phyloP scores from a whole-genome alignment of 2,329 filamentous ascomycete species.

The Colletotrichum karsti region DNA sequence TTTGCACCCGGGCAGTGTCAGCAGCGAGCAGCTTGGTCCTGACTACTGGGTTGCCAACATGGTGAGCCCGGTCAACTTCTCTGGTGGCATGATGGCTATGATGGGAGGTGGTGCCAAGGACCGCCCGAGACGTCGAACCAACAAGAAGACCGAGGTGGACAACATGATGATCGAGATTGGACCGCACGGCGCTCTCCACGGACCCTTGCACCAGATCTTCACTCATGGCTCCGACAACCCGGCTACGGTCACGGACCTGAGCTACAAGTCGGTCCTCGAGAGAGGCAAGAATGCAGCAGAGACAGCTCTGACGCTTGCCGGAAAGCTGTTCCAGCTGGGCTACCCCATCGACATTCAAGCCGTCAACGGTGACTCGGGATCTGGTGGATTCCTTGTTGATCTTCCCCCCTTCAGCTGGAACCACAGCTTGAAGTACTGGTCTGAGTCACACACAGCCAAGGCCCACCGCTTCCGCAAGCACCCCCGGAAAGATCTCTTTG shows the following conservation, averaged over 20 bases:
- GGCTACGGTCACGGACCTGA: background rate
- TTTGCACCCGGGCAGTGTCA: background rate
- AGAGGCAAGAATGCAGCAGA: background rate
- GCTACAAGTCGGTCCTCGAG: background rate
- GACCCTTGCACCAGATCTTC: background rate
- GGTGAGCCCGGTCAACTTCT: constrained; percentile 12
- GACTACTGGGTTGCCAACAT: constrained; percentile 27
- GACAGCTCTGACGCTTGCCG: background rate
- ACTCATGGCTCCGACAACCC: background rate
- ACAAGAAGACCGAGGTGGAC: background rate
- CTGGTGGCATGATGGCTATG: background rate
- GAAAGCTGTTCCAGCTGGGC: background rate
- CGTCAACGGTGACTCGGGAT: background rate
- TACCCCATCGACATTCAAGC: background rate
- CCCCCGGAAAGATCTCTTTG: constrained; percentile 14
- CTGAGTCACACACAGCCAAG: constrained; percentile 1
- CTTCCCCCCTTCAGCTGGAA: constrained; percentile 29
- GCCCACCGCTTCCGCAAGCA: constrained; percentile 7
- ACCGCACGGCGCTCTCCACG: background rate
- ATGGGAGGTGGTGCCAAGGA: background rate
- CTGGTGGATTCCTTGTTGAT: constrained; percentile 1
- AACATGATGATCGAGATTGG: background rate
- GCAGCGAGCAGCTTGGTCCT: background rate
- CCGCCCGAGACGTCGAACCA: background rate
- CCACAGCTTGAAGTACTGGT: constrained; percentile 4